A percentile compares a stretch with the other conserved stretches of the same genome.
These are phyloP conservation scores for Solanum chiquidenum DNA, from an alignment of 257 asterid species.

Conservation along the genomic window DNA sequence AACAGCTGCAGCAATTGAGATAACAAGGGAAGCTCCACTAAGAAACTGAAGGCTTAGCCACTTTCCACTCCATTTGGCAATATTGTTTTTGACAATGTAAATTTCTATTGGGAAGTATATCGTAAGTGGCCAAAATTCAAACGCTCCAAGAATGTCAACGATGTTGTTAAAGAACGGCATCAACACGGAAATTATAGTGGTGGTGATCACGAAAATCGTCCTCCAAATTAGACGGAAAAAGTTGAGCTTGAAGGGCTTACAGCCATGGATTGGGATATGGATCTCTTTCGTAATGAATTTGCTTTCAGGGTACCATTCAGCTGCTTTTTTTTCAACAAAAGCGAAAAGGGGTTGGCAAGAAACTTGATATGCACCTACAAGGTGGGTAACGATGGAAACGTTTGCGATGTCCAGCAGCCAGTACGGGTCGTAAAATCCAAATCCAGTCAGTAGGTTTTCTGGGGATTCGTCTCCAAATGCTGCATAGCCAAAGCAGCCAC, in stretches of 20 bases:
- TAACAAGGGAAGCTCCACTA: no score
- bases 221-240: not conserved
- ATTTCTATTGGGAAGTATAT: no score
- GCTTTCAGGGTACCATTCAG: constrained; percentile 1
- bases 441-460: constrained; percentile 8
- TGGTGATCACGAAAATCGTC: no score
- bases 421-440: no score
- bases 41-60: no score
- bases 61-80: no score
- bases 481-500: not conserved
- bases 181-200: not conserved
- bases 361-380: constrained; percentile 2
- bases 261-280: not conserved
- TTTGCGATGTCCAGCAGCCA: no score
- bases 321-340: constrained; percentile 5
- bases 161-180: not conserved
- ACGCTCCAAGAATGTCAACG: not conserved
- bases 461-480: not conserved
- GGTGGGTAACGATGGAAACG: not conserved
- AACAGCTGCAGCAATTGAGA: not conserved
- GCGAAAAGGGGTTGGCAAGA: constrained; percentile 14
- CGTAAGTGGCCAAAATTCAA: no score
- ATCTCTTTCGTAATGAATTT: not conserved
- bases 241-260: not conserved
- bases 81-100: no score